Conservation (phyloP, 306 rosid species). For the Alnus glutinosa region DNA sequence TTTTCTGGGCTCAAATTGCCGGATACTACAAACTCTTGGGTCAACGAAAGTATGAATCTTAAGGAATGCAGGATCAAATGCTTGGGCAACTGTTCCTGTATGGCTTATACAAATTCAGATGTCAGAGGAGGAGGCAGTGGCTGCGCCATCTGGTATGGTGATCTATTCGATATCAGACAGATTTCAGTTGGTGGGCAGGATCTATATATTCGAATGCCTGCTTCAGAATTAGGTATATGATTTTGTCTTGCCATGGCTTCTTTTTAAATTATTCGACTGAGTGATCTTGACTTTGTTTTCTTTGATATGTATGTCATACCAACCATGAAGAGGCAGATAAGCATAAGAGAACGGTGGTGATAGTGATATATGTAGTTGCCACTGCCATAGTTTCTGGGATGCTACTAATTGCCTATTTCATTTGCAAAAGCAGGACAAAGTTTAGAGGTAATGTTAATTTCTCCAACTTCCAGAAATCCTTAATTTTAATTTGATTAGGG, state of each 20-base stretch:
- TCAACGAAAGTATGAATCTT: constrained; percentile 39
- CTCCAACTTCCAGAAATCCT: neutral
- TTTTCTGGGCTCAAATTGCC: constrained; percentile 46
- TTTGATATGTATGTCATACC: neutral
- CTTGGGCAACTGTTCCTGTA: constrained; percentile 61
- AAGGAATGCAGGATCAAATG: constrained; percentile 54
- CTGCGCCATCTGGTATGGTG: constrained; percentile 69
- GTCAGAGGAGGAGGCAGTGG: constrained; percentile 60
- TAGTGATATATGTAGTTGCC: constrained; percentile 24
- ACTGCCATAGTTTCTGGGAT: constrained; percentile 20
- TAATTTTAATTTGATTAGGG: too few relatives aligned
- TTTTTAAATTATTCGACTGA: neutral
- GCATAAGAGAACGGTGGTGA: constrained; percentile 24
- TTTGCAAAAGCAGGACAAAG: constrained; percentile 22
- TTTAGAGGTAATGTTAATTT: constrained; percentile 27
- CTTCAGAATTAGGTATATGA: constrained; percentile 56
- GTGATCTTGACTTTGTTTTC: neutral
- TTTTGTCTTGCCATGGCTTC: neutral
- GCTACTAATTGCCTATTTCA: constrained; percentile 24
- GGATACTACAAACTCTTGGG: constrained; percentile 48
- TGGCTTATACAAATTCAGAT: constrained; percentile 56
- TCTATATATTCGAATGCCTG: constrained; percentile 53
- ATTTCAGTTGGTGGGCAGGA: constrained; percentile 41
- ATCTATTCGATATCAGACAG: constrained; percentile 49
- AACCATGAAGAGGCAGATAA: neutral